Base-by-base conservation (phyloP, 192 early-diverging fungal species). In the Dimargaris xerosporica region DNA sequence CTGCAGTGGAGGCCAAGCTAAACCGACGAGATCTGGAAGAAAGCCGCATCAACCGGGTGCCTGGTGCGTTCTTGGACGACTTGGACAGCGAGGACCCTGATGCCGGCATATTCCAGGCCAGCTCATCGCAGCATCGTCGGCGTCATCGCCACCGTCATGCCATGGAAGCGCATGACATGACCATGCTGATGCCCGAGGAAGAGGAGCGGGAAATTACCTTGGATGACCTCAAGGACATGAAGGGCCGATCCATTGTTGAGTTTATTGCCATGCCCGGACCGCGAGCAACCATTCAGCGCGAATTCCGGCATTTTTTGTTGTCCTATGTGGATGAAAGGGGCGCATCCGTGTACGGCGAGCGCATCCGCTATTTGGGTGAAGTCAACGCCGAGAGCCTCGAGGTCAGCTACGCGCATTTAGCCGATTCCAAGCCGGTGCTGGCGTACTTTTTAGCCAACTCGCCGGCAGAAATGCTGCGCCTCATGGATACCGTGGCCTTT, bases 401-500 rank as follows among this genome's bases (percentile, higher is more conserved):
- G 73, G 82, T 98, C 31, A 80, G 76, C 52, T 98, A 90, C 64
- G 73, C 81, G 53, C 88, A 98, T 61, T 69, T 98, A 56, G 79
- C 80, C 19, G 71, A 83, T 11, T 78, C 82, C n/a, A 88, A 89
- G 62, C 76, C 89, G 5, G 83, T 90, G 29, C 63, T 98, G 51
- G 90, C 93, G n/a, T 91, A 87, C 70, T 90, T 91, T 65, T 69
- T 96, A 52, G 82, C 85, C 60, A 94, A 96, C 62, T 80, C 89
- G 4, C 96, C 96, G 2, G 74, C 82, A 21, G 88, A 91, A 54
- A 85, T 94, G 73, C 75, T 98, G 47, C 81, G 84, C 56, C 82
- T 98, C 59, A 90, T 98, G 78, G 92, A 98, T 67, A 78, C 85
- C 34, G 91, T 94, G 26, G 96, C 96, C 0, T 82, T 92, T 62